Percentiles rank a stretch among this genome's conserved stretches.
Conservation (phyloP, 306 rosid species). For the Quercus gilva region DNA sequence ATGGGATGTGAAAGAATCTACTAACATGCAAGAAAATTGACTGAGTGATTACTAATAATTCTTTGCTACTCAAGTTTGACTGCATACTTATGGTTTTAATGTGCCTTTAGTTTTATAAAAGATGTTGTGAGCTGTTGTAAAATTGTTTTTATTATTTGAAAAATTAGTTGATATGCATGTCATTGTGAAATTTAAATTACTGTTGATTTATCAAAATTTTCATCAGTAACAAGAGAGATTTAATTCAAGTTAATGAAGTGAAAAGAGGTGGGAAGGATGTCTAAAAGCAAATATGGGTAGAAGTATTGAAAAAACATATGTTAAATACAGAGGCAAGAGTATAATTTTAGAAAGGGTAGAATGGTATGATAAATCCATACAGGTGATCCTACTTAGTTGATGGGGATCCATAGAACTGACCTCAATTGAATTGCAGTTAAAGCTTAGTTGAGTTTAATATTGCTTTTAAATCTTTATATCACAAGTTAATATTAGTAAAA, state of each 20-base stretch:
- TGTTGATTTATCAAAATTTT: background rate
- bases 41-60: background rate
- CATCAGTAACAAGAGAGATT: no score
- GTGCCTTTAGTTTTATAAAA: background rate
- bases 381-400: no score
- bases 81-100: background rate
- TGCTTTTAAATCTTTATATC: background rate
- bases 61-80: background rate
- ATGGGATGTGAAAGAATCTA: background rate
- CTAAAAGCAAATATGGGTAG: no score
- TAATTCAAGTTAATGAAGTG: no score
- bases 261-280: no score
- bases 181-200: background rate
- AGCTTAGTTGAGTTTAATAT: no score
- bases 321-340: no score
- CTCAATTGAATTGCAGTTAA: no score
- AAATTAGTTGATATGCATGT: background rate
- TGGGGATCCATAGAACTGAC: no score
- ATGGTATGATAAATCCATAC: no score
- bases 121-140: background rate
- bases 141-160: background rate
- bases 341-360: no score
- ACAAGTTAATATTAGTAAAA: background rate
- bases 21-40: background rate
- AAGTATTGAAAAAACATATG: no score